phyloP scores from a whole-genome alignment of 257 asterid species.

The Solanum pimpinellifolium region DNA sequence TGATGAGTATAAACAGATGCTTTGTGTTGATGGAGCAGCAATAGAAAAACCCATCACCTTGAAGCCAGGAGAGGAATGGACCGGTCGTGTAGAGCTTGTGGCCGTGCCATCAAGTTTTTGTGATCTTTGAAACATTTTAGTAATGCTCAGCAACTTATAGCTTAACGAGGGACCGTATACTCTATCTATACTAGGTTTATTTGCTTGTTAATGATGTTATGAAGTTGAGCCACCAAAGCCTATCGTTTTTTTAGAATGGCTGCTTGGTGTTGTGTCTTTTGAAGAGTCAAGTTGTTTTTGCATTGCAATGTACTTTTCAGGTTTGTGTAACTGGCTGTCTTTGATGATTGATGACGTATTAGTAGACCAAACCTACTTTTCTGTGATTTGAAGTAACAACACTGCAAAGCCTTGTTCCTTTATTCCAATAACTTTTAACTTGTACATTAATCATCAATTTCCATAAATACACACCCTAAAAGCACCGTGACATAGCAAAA shows the following conservation, averaged over 20 bases:
- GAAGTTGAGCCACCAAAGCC: neutral
- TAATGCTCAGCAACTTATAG: neutral
- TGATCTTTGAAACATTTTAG: constrained; percentile 15
- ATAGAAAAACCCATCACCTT: constrained; percentile 57
- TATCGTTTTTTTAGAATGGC: neutral
- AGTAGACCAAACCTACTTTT: neutral
- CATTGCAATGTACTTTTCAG: neutral
- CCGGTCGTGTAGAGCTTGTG: constrained; percentile 53
- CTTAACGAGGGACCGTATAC: neutral
- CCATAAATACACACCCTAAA: neutral
- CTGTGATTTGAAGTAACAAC: neutral
- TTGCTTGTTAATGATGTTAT: neutral
- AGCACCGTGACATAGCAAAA: neutral
- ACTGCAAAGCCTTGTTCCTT: neutral
- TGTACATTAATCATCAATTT: neutral
- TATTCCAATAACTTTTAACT: neutral
- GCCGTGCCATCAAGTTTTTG: constrained; percentile 78
- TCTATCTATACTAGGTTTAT: neutral
- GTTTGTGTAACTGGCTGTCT: neutral
- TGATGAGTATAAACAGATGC: constrained; percentile 80
- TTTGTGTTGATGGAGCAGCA: constrained; percentile 76
- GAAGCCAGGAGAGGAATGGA: constrained; percentile 92
- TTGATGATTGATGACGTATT: neutral
- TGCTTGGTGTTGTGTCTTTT: neutral
- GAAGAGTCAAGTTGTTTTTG: neutral